These are phyloP conservation scores for Suillus occidentalis DNA, from an alignment of 768 basidiomycete genomes.

Conservation along the genomic window DNA sequence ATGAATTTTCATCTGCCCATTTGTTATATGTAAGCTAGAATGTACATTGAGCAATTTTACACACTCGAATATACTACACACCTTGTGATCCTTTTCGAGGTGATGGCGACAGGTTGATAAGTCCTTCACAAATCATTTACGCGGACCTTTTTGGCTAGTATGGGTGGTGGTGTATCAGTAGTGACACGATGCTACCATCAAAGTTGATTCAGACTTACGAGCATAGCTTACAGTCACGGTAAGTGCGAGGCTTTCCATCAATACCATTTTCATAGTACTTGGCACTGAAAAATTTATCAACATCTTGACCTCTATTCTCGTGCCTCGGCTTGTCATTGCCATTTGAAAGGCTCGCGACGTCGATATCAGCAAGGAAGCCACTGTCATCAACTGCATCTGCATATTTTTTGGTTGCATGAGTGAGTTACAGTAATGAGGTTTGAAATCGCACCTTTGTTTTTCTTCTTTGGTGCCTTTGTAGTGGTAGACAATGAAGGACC, in stretches of 20 bases:
- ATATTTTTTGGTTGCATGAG: background rate
- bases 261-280: background rate
- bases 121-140: background rate
- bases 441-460: no score
- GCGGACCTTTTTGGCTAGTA: background rate
- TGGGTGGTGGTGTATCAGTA: no score
- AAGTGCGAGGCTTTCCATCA: background rate
- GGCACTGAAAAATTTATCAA: background rate
- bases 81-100: background rate
- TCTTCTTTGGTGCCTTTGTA: no score
- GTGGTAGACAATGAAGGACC: no score
- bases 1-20: constrained; percentile 12
- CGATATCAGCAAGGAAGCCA: constrained; percentile 16
- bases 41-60: background rate
- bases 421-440: no score
- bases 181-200: no score
- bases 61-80: background rate
- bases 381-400: background rate
- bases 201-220: background rate
- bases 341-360: constrained; percentile 2
- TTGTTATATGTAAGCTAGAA: constrained; percentile 21
- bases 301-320: background rate
- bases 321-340: background rate
- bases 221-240: background rate
- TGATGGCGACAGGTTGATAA: background rate